Evolutionary conservation across 441 rosid genomes (phyloP).

Genomic region (Flueggea neowawraea): DNA sequence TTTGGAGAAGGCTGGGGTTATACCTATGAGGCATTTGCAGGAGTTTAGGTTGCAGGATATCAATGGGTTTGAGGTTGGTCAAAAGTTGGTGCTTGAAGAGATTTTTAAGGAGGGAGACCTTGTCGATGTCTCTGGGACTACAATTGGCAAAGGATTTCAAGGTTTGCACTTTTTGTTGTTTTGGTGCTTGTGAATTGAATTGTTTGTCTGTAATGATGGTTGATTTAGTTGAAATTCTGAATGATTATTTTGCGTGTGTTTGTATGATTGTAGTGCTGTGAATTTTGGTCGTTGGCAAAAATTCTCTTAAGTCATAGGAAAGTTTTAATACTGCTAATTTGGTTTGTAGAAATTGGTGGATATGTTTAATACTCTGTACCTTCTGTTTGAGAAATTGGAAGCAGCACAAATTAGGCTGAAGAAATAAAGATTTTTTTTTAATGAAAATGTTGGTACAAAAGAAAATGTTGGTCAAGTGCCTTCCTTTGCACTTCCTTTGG

Average conservation of each 20-base stretch:
- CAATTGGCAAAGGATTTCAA: conserved; percentile 97
- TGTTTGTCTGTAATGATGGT: background rate
- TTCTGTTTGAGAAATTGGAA: too few species aligned
- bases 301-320: background rate
- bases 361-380: too few species aligned
- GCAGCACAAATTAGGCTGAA: too few species aligned
- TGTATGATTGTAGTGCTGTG: background rate
- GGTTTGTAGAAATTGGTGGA: too few species aligned
- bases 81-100: conserved; percentile 65
- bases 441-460: too few species aligned
- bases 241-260: background rate
- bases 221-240: background rate
- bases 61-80: conserved; percentile 68
- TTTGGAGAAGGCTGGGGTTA: conserved; percentile 67
- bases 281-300: background rate
- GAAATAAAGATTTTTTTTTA: too few species aligned
- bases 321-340: too few species aligned
- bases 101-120: conserved; percentile 79
- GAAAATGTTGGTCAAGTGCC: too few species aligned
- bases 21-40: conserved; percentile 86
- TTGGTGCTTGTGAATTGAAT: too few species aligned
- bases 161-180: conserved; percentile 30
- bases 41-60: conserved; percentile 63
- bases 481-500: too few species aligned
- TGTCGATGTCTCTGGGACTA: conserved; percentile 90